Evolutionary conservation across 139 green algal genomes (phyloP), one percentile per base, ranked within the genome.

Genomic region (Coelastrella sp.): DNA sequence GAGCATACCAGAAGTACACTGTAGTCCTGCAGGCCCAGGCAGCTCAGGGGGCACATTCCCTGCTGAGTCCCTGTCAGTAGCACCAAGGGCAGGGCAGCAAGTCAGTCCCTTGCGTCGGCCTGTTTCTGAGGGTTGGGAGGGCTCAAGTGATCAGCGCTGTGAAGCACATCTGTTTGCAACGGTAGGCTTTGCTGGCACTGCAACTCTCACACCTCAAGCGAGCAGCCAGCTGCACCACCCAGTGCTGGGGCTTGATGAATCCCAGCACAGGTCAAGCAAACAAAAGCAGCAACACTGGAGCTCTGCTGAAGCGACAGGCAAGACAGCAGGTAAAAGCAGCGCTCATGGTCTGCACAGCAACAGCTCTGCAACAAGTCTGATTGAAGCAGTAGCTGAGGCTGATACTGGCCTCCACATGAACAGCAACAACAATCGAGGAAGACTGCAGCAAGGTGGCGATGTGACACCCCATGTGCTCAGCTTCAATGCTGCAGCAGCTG

Each of bases 201-300:
- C 38, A n/a, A 11, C 17, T 40, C 38, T 38, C 62, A 27, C 37
- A 80, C 38, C 34, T 4, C 25, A 37, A 37, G 3, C 72, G 35
- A 21, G 66, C 35, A 74, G 66, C 66, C n/a, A n/a, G n/a, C n/a
- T n/a, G n/a, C n/a, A n/a, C n/a, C n/a, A n/a, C n/a, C n/a, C n/a
- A n/a, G n/a, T n/a, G n/a, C n/a, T n/a, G n/a, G n/a, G n/a, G n/a
- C n/a, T n/a, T n/a, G n/a, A n/a, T n/a, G n/a, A n/a, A n/a, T n/a
- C n/a, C n/a, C n/a, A n/a, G n/a, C n/a, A 25, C 74, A 37, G 43
- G 69, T 38, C 27, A 15, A 48, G 27, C 67, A 34, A 81, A 45
- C 48, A 81, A 32, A 43, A 68, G 74, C 74, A 81, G 74, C 63
- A 71, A 17, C n/a, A 71, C 59, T n/a, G n/a, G n/a, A n/a, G n/a